A percentile compares a stretch with the other conserved stretches of the same genome.
phyloP scores from a whole-genome alignment of 495 filamentous ascomycete species.

The Daldinia bambusicola region DNA sequence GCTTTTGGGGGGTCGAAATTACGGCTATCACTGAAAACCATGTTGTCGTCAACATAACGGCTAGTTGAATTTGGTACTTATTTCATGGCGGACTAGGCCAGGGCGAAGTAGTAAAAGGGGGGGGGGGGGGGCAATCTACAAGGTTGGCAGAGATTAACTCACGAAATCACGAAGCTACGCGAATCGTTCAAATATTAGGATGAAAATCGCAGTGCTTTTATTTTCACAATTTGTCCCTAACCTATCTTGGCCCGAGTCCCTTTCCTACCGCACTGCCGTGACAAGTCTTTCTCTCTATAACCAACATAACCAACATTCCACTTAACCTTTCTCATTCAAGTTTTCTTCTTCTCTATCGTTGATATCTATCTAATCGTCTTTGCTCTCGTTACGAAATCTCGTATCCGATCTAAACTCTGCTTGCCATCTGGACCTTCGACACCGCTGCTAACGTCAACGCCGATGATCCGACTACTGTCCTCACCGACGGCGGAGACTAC shows the following conservation, averaged over 20 bases:
- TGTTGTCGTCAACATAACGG: neutral
- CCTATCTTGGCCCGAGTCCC: neutral
- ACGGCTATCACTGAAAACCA: neutral
- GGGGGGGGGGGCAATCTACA: neutral
- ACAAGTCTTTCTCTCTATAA: neutral
- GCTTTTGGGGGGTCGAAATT: neutral
- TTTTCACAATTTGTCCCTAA: neutral
- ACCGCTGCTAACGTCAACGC: constrained; percentile 92
- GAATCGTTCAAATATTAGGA: neutral
- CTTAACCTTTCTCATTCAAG: neutral
- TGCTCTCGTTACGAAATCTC: constrained; percentile 77
- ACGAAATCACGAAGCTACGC: constrained; percentile 15
- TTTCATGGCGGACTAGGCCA: neutral
- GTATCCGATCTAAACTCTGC: constrained; percentile 86
- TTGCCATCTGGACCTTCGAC: constrained; percentile 80
- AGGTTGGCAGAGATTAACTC: neutral
- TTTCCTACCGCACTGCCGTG: neutral
- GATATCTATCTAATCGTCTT: constrained; percentile 62
- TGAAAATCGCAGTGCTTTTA: neutral
- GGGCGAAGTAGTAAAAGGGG: neutral
- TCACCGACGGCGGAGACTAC: constrained; percentile 67
- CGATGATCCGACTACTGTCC: constrained; percentile 70
- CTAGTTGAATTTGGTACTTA: neutral
- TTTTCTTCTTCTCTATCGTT: neutral
- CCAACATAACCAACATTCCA: neutral